Percentiles rank a stretch among this genome's conserved stretches.
These are phyloP conservation scores for Boletus huronensis DNA, from an alignment of 768 basidiomycete genomes.

Conservation along the genomic window DNA sequence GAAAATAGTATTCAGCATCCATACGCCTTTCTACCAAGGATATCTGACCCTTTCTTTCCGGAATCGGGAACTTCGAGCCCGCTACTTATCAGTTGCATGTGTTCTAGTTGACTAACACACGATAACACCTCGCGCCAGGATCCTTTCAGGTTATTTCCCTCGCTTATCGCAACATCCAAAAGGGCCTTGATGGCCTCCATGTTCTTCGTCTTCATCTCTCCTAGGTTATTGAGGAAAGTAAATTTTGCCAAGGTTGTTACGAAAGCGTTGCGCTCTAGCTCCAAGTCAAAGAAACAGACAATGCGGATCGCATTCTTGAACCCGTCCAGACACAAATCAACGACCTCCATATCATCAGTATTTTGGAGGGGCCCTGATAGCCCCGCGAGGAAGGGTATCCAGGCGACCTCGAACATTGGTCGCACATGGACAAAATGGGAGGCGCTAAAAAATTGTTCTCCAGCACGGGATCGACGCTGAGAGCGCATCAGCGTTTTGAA, in stretches of 20 bases:
- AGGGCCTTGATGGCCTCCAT: conserved; percentile 98
- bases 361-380: conserved; percentile 93
- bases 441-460: conserved; percentile 93
- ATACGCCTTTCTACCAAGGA: background rate
- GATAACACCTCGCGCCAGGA: conserved; percentile 96
- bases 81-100: conserved; percentile 95
- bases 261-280: conserved; percentile 97
- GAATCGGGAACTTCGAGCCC: conserved; percentile 82
- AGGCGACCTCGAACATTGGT: conserved; percentile 99
- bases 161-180: conserved; percentile 91
- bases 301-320: conserved; percentile 97
- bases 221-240: conserved; percentile 95
- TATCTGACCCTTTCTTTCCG: conserved; percentile 73
- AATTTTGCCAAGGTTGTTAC: conserved; percentile 96
- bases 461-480: conserved; percentile 76
- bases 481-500: conserved; percentile 91
- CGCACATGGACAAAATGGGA: conserved; percentile 94
- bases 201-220: conserved; percentile 99
- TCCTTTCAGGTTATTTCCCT: conserved; percentile 93
- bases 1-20: conserved; percentile 6
- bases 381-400: conserved; percentile 97
- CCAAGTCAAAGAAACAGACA: conserved; percentile 95
- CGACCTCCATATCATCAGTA: conserved; percentile 89
- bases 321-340: conserved; percentile 90
- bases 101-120: conserved; percentile 97